Evolutionary conservation across 306 rosid genomes (phyloP).

Genomic region (Astragalus glycyphyllos): DNA sequence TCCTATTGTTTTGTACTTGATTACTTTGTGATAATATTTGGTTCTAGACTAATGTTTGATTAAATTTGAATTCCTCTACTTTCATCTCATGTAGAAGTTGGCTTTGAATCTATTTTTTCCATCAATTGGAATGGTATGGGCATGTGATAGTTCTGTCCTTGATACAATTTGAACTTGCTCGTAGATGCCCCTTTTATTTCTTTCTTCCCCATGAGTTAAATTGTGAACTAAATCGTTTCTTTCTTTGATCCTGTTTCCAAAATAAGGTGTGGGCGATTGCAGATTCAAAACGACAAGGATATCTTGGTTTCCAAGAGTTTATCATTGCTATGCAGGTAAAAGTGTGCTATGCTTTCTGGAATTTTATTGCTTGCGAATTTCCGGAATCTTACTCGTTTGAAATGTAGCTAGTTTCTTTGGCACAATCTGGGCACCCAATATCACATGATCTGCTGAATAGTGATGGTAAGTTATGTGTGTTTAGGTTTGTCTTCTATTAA

Average conservation of each 20-base stretch:
- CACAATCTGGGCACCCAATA: slow-evolving; percentile 50
- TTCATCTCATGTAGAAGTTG: slow-evolving; percentile 10
- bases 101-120: slow-evolving; percentile 3
- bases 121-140: slow-evolving; percentile 27
- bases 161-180: slow-evolving; percentile 6
- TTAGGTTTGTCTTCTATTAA: slow-evolving; percentile 24
- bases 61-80: slow-evolving; percentile 21
- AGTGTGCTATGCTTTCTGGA: not conserved
- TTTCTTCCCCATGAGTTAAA: not conserved
- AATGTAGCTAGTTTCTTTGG: slow-evolving; percentile 47
- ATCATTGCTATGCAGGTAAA: slow-evolving; percentile 86
- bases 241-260: slow-evolving; percentile 27
- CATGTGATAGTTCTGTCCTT: slow-evolving; percentile 18
- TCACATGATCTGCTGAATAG: slow-evolving; percentile 48
- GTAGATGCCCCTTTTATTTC: slow-evolving; percentile 1
- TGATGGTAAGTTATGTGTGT: slow-evolving; percentile 44
- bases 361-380: slow-evolving; percentile 20
- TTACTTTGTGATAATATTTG: slow-evolving; percentile 7
- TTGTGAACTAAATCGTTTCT: slow-evolving; percentile 33
- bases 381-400: slow-evolving; percentile 35
- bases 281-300: slow-evolving; percentile 93
- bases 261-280: slow-evolving; percentile 93
- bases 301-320: slow-evolving; percentile 85
- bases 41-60: not conserved
- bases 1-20: not conserved